Evolutionary conservation across 2,329 filamentous ascomycete genomes (phyloP), one percentile per base, ranked within the genome.

Genomic region (Sarocladium brachiariae): DNA sequence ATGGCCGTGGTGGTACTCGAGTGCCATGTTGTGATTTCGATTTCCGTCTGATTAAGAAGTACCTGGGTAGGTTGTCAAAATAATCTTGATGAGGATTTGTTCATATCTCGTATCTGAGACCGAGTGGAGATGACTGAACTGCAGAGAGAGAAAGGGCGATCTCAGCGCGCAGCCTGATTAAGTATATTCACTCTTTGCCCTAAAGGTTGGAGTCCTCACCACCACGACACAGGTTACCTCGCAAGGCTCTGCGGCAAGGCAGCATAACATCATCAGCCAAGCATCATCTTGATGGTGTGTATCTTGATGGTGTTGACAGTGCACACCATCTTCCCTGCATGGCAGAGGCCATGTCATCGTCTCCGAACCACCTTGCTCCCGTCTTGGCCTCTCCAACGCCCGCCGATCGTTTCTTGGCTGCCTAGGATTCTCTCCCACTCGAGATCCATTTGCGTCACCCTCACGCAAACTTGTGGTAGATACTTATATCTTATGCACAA

Each of bases 1-100:
- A 50, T 59, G 63, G 11, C 62, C 63, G 50, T 66, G 45, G 58
- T 59, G 59, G 46, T 65, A 65, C 16, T 63, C 56, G 30, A 65
- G 59, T 18, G 43, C 11, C 43, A 47, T 47, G 10, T 5, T 50
- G 34, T 50, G 39, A 19, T 43, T 16, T 39, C 8, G 35, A 19
- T 18, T 13, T 39, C 14, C 14, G 5, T n/a, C 8, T 6, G 18
- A 5, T 5, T 35, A n/a, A n/a, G n/a, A n/a, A n/a, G n/a, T n/a
- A n/a, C n/a, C n/a, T n/a, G n/a, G n/a, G n/a, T n/a, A n/a, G n/a
- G n/a, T n/a, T n/a, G n/a, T n/a, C n/a, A n/a, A n/a, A n/a, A n/a
- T n/a, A n/a, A n/a, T n/a, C n/a, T n/a, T n/a, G n/a, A n/a, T n/a
- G n/a, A n/a, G n/a, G n/a, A n/a, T n/a, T n/a, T n/a, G n/a, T n/a